Base-by-base conservation (phyloP, 1,284 basidiomycete species). In the Flammula alnicola region DNA sequence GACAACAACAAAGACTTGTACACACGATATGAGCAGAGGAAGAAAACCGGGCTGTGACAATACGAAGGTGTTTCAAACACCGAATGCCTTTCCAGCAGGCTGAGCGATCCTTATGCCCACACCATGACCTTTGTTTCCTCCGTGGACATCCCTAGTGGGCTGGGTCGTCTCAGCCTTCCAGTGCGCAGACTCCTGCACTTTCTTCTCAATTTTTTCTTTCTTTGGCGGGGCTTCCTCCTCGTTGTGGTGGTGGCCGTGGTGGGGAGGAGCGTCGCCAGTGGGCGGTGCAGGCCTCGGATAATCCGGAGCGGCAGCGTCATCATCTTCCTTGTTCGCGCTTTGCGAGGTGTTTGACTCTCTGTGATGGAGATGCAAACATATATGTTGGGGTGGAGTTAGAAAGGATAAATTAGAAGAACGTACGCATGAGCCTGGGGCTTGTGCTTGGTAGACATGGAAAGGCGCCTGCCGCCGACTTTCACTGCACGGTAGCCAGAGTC, bases 381-480 rank as follows among this genome's bases (percentile, higher is more conserved):
- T 25, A 5, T 42, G 42, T 33, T 32, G 14, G 23, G 31, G 38
- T 8, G 16, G 19, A 27, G 25, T 29, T 16, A 31, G 5, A 30
- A n/a, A 1, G 3, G 30, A 14, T 9, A n/a, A 17, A 17, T 12
- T 14, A 32, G 38, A 19, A 17, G 5, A 3, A 69, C 76, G 54
- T 58, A 80, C 79, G 65, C 47, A 19, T 64, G 33, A n/a, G 33
- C 37, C 9, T 39, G 44, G 43, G n/a, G 51, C 51, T 49, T 72
- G 67, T 30, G 72, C 63, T 59, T 71, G 74, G 55, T 69, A n/a
- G 61, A 75, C 23, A 77, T 57, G 12, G 84, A 87, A 40, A 82
- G 73, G 19, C 84, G 78, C 26, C 84, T 76, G 22, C 84, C 83
- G 38, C 77, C 84, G 17, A 86, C 84, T 69, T 81, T 84, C 58